phyloP scores from a whole-genome alignment of 2,329 filamentous ascomycete genomes.

The Penicillium italicum region DNA sequence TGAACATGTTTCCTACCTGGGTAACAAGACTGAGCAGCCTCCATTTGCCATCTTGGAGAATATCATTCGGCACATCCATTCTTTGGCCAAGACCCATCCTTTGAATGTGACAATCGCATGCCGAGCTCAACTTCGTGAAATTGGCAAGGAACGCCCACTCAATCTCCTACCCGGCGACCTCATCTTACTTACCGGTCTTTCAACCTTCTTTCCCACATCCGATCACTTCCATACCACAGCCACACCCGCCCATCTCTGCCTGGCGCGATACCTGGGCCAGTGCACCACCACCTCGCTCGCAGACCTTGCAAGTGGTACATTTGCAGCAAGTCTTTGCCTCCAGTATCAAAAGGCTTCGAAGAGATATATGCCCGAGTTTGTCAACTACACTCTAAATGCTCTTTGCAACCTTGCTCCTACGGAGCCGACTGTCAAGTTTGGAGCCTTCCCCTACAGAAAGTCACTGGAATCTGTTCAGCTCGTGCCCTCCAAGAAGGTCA shows the following conservation, averaged over 20 bases:
- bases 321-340: constrained; percentile 71
- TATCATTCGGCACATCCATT: constrained; percentile 85
- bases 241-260: constrained; percentile 82
- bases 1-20: constrained; percentile 58
- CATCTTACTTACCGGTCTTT: constrained; percentile 75
- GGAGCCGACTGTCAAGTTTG: constrained; percentile 47
- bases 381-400: constrained; percentile 76
- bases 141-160: constrained; percentile 52
- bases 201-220: constrained; percentile 84
- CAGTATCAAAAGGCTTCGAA: constrained; percentile 82
- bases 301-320: constrained; percentile 71
- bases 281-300: constrained; percentile 62
- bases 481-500: constrained; percentile 29
- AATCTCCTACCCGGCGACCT: constrained; percentile 66
- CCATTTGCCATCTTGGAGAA: constrained; percentile 71
- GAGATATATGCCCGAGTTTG: constrained; percentile 82
- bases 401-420: constrained; percentile 63
- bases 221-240: constrained; percentile 96
- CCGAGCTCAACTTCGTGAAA: constrained; percentile 62
- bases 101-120: constrained; percentile 74
- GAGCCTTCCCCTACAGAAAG: constrained; percentile 60
- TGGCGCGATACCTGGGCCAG: constrained; percentile 77
- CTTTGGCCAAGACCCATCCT: constrained; percentile 80
- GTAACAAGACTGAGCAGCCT: constrained; percentile 48
- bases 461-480: constrained; percentile 53